phyloP scores from a whole-genome alignment of 1,284 basidiomycete genomes.

The Cutaneotrichosporon daszewskae region DNA sequence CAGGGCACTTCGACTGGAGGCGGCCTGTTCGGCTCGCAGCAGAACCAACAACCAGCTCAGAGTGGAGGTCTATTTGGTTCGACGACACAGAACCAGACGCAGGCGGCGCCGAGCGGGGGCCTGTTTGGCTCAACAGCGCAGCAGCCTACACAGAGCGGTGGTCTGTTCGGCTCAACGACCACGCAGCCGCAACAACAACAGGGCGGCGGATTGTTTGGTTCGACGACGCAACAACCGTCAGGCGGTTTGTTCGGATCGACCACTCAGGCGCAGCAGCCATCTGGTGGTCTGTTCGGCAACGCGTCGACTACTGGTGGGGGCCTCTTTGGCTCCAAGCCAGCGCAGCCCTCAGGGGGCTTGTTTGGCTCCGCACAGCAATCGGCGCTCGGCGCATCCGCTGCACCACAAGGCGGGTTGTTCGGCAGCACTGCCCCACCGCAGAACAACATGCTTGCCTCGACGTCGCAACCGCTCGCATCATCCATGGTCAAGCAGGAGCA shows the following conservation, averaged over 20 bases:
- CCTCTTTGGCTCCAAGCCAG: conserved; percentile 5
- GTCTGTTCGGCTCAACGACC: conserved; percentile 8
- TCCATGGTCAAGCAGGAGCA: conserved; percentile 46
- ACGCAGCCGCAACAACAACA: conserved; percentile 1
- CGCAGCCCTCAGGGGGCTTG: conserved; percentile 3
- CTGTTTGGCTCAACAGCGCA: conserved; percentile 13
- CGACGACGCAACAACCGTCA: conserved; percentile 29
- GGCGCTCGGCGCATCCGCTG: conserved; percentile 51
- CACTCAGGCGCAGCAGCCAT: conserved; percentile 2
- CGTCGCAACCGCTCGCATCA: conserved; percentile 5
- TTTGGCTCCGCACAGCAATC: conserved; percentile 12
- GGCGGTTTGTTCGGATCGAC: conserved; percentile 44
- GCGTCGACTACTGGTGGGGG: conserved; percentile 8
- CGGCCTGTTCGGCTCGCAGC: no score
- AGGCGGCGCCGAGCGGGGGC: conserved; percentile 1
- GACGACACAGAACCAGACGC: conserved; percentile 12
- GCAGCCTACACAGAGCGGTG: conserved; percentile 6
- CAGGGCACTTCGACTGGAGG: not conserved
- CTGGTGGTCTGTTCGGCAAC: conserved; percentile 11
- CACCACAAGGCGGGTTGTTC: conserved; percentile 51
- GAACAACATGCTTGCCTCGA: conserved; percentile 6
- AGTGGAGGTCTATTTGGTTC: conserved; percentile 18
- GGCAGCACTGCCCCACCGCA: conserved; percentile 54
- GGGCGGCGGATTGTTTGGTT: conserved; percentile 21
- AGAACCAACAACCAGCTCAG: conserved; percentile 1